A percentile compares a stretch with the other conserved stretches of the same genome.
Evolutionary conservation across 2,329 filamentous ascomycete genomes (phyloP).

Genomic region (Delphinella strobiligena): DNA sequence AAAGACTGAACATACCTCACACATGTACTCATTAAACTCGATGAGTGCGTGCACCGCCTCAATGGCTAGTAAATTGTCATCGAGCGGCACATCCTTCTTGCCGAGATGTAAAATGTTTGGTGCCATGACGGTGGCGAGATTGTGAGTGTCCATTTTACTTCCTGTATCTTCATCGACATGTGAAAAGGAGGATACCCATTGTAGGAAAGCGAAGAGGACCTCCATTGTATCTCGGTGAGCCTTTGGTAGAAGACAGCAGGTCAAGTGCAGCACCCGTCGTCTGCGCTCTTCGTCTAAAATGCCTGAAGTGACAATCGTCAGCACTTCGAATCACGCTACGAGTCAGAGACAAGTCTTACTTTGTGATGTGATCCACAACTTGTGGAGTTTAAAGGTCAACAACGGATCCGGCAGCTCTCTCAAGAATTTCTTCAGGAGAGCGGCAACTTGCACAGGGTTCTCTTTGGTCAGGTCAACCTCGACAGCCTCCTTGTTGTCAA

Average conservation of each 20-base stretch:
- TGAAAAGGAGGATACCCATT: slow-evolving; percentile 95
- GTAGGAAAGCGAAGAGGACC: slow-evolving; percentile 88
- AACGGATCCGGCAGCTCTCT: slow-evolving; percentile 89
- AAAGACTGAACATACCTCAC: slow-evolving; percentile 58
- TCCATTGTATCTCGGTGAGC: slow-evolving; percentile 87
- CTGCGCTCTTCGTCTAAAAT: slow-evolving; percentile 71
- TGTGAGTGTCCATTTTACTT: slow-evolving; percentile 98
- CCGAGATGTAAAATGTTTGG: slow-evolving; percentile 68
- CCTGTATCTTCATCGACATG: slow-evolving; percentile 94
- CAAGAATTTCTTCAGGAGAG: slow-evolving; percentile 87
- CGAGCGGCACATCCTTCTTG: slow-evolving; percentile 45
- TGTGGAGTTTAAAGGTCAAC: slow-evolving; percentile 88
- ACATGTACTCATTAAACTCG: slow-evolving; percentile 90
- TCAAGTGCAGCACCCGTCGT: slow-evolving; percentile 74
- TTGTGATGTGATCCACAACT: slow-evolving; percentile 78
- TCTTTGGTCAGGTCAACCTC: slow-evolving; percentile 77
- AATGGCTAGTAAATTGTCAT: slow-evolving; percentile 88
- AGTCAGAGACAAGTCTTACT: slow-evolving; percentile 36
- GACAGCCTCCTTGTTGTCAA: slow-evolving; percentile 77
- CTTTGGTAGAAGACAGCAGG: slow-evolving; percentile 87
- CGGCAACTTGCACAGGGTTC: slow-evolving; percentile 85
- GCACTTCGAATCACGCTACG: slow-evolving; percentile 6
- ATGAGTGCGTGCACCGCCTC: slow-evolving; percentile 87
- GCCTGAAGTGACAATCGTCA: slow-evolving; percentile 34
- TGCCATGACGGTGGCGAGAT: slow-evolving; percentile 91